These are phyloP conservation scores for Penicillium sclerotiorum DNA, from an alignment of 2,329 filamentous ascomycete genomes.

Conservation along the genomic window DNA sequence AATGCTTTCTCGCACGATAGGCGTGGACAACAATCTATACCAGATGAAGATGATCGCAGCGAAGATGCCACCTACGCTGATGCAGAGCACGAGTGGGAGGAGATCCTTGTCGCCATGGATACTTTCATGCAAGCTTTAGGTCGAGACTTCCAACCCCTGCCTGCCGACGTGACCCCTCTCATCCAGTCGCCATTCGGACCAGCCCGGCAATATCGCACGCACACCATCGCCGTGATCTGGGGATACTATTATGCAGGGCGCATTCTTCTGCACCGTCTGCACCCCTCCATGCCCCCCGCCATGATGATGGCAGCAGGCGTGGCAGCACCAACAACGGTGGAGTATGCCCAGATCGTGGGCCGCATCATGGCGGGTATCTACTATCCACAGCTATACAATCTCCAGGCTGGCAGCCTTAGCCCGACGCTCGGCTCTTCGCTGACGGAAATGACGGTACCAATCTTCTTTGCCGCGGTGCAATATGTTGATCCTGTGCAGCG, in stretches of 20 bases:
- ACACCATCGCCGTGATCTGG: slow-evolving; percentile 86
- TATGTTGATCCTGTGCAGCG: slow-evolving; percentile 73
- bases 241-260: slow-evolving; percentile 82
- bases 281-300: slow-evolving; percentile 88
- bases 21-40: slow-evolving; percentile 10
- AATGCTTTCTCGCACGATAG: slow-evolving; percentile 56
- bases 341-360: slow-evolving; percentile 73
- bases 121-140: slow-evolving; percentile 63
- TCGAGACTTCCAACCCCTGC: slow-evolving; percentile 74
- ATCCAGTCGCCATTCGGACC: slow-evolving; percentile 76
- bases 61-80: slow-evolving; percentile 66
- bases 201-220: slow-evolving; percentile 79
- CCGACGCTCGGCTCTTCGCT: slow-evolving; percentile 78
- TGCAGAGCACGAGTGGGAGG: slow-evolving; percentile 77
- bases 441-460: slow-evolving; percentile 76
- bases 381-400: slow-evolving; percentile 44
- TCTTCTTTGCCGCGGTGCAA: slow-evolving; percentile 87
- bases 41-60: slow-evolving; percentile 55
- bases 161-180: slow-evolving; percentile 65
- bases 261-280: slow-evolving; percentile 78
- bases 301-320: slow-evolving; percentile 84
- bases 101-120: slow-evolving; percentile 46
- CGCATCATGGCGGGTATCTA: slow-evolving; percentile 74
- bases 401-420: slow-evolving; percentile 60
- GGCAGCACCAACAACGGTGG: slow-evolving; percentile 70